Percentiles rank a stretch among this genome's conserved stretches.
These are phyloP conservation scores for Lachancea lanzarotensis DNA, from an alignment of 805 yeast species.

Conservation along the genomic window DNA sequence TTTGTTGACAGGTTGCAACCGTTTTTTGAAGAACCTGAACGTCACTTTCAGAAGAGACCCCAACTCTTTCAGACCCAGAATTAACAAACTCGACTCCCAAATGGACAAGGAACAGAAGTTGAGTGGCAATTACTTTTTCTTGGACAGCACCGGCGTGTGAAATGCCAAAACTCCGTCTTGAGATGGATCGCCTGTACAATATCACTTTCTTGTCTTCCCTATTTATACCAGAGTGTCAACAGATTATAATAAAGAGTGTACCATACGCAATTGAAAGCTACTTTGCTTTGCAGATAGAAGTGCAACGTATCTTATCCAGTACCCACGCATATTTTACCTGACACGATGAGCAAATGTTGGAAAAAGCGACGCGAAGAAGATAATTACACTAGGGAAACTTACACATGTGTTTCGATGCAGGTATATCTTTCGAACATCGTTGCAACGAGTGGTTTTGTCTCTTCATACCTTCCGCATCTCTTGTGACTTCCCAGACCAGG, in stretches of 20 bases:
- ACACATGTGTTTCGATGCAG: no score
- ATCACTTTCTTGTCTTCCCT: neutral
- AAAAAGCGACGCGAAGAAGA: no score
- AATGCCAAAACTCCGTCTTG: neutral
- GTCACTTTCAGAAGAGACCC: slow-evolving; percentile 99
- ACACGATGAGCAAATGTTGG: no score
- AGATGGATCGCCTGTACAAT: neutral
- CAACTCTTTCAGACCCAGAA: slow-evolving; percentile 95
- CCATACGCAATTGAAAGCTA: neutral
- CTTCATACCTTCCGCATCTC: no score
- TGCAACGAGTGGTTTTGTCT: no score
- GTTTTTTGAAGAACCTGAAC: slow-evolving; percentile 91
- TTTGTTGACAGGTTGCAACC: slow-evolving; percentile 92
- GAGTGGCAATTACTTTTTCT: slow-evolving; percentile 90
- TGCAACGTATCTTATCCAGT: no score
- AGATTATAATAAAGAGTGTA: neutral
- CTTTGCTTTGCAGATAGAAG: slow-evolving; percentile 72
- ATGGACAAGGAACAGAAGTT: slow-evolving; percentile 98
- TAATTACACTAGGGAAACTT: no score
- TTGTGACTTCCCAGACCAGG: no score
- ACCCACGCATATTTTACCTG: no score
- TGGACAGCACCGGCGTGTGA: slow-evolving; percentile 57
- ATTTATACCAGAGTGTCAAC: neutral
- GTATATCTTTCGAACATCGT: no score
- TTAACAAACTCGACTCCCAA: slow-evolving; percentile 94